Conservation (phyloP, 148 eudicot species). For the Heliosperma pusillum region DNA sequence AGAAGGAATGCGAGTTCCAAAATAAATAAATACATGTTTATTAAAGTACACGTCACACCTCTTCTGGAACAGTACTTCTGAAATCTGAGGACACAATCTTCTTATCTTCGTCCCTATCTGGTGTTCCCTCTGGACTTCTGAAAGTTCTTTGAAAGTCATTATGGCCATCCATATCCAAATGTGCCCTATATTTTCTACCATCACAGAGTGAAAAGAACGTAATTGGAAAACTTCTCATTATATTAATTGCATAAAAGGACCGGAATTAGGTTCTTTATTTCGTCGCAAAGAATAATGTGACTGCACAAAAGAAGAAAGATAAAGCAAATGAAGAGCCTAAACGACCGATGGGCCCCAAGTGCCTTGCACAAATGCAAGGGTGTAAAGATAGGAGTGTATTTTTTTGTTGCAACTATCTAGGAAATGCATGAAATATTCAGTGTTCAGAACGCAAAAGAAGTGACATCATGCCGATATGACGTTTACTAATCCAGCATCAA, state of each 20-base stretch:
- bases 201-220: conserved; percentile 19
- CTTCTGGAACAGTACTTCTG: conserved; percentile 40
- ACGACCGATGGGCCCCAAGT: too few species aligned
- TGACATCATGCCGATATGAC: not conserved
- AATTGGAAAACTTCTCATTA: not conserved
- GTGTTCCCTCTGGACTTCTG: conserved; percentile 49
- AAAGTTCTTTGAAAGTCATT: conserved; percentile 50
- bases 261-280: not conserved
- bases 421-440: not conserved
- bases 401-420: not conserved
- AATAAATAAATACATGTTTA: not conserved
- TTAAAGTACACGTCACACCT: conserved; percentile 36
- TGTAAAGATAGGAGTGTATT: not conserved
- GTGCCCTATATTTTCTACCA: conserved; percentile 49
- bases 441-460: not conserved
- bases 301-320: not conserved
- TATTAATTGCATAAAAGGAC: not conserved
- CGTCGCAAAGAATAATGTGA: not conserved
- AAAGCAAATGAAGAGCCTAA: not conserved
- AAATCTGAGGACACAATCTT: conserved; percentile 34
- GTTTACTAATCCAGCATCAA: not conserved
- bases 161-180: conserved; percentile 52
- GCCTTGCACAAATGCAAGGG: too few species aligned
- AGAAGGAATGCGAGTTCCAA: not conserved
- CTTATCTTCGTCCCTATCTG: conserved; percentile 39